These are phyloP conservation scores for Chalciporus pseudorubinellus DNA, from an alignment of 768 basidiomycete genomes.

Conservation along the genomic window DNA sequence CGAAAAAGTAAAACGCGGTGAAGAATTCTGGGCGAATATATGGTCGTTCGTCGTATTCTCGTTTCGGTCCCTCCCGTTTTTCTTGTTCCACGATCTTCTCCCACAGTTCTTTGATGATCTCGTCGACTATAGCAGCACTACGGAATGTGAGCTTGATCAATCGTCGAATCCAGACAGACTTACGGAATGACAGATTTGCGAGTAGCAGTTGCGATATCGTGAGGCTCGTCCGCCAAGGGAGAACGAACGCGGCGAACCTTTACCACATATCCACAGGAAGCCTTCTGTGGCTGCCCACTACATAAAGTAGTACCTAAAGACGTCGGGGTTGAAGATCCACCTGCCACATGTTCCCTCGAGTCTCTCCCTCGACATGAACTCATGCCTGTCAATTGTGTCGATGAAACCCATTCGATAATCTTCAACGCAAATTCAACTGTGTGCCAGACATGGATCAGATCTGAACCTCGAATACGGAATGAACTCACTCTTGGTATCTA, in stretches of 20 bases:
- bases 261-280: slow-evolving; percentile 27
- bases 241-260: slow-evolving; percentile 10
- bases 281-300: slow-evolving; percentile 20
- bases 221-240: background rate
- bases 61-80: slow-evolving; percentile 13
- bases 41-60: slow-evolving; percentile 15
- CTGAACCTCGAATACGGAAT: background rate
- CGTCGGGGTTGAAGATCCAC: slow-evolving; percentile 22
- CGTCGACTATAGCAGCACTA: slow-evolving; percentile 26
- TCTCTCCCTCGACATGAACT: slow-evolving; percentile 24
- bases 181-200: slow-evolving; percentile 27
- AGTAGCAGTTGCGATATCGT: slow-evolving; percentile 13
- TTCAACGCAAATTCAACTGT: slow-evolving; percentile 24
- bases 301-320: slow-evolving; percentile 17
- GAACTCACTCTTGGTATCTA: slow-evolving; percentile 25
- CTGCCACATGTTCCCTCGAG: slow-evolving; percentile 24
- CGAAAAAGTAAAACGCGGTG: slow-evolving; percentile 28
- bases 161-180: background rate
- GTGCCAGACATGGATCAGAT: slow-evolving; percentile 1
- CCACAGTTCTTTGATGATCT: slow-evolving; percentile 23
- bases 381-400: slow-evolving; percentile 24
- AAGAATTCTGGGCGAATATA: slow-evolving; percentile 23
- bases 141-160: slow-evolving; percentile 3
- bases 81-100: slow-evolving; percentile 21
- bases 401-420: slow-evolving; percentile 23